A percentile compares a stretch with the other conserved stretches of the same genome.
These are phyloP conservation scores for Syzygium oleosum DNA, from an alignment of 345 rosid genomes.

Conservation along the genomic window DNA sequence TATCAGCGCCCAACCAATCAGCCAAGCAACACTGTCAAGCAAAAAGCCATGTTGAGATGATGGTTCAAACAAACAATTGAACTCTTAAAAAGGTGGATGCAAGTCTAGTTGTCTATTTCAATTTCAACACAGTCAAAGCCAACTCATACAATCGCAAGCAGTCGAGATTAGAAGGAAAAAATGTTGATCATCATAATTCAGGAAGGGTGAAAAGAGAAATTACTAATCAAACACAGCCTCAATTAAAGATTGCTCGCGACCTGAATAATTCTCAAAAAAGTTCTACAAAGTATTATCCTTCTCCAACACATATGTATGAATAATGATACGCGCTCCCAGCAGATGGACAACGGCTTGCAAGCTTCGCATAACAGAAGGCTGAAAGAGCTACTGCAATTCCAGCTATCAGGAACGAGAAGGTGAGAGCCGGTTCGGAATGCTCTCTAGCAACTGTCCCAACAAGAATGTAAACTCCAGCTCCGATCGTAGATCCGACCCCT, in stretches of 20 bases:
- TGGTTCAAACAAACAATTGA: not conserved
- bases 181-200: not conserved
- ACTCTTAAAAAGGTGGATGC: not conserved
- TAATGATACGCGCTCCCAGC: constrained; percentile 99
- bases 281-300: constrained; percentile 42
- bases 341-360: constrained; percentile 88
- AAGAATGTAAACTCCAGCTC: constrained; percentile 95
- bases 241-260: not conserved
- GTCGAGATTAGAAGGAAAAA: not conserved
- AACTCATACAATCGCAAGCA: not conserved
- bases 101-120: not conserved
- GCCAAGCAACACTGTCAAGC: constrained; percentile 70
- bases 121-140: not conserved
- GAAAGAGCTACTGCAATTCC: constrained; percentile 93
- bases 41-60: not conserved
- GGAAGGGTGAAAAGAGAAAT: not conserved
- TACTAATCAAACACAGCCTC: not conserved
- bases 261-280: not conserved
- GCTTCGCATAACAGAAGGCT: constrained; percentile 95
- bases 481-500: constrained; percentile 98
- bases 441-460: constrained; percentile 98
- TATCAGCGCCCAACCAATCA: constrained; percentile 90
- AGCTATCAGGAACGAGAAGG: constrained; percentile 84
- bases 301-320: constrained; percentile 89
- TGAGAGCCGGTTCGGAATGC: constrained; percentile 92